A percentile compares a stretch with the other conserved stretches of the same genome.
Conservation (phyloP, 306 rosid species). For the Quercus wislizeni region DNA sequence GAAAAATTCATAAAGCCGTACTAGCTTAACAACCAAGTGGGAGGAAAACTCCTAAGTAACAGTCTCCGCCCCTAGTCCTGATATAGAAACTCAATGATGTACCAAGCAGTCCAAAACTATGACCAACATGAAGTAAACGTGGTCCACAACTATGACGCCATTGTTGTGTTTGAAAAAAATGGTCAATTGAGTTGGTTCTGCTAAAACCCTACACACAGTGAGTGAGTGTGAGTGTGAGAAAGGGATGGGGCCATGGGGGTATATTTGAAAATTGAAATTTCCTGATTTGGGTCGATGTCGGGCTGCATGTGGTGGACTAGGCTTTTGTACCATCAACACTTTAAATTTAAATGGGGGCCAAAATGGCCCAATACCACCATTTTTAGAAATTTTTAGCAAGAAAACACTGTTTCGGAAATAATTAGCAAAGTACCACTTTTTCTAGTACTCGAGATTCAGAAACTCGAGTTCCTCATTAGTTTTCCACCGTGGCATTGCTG, state of each 20-base stretch:
- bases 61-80: neutral
- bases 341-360: too few relatives aligned
- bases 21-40: neutral
- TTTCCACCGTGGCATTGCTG: too few relatives aligned
- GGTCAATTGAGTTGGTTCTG: neutral
- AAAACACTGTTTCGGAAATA: too few relatives aligned
- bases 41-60: neutral
- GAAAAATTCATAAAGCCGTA: neutral
- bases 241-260: neutral
- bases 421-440: too few relatives aligned
- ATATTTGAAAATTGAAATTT: too few relatives aligned
- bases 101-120: neutral
- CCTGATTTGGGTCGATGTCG: too few relatives aligned
- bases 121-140: neutral
- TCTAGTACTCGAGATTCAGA: too few relatives aligned
- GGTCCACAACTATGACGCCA: slow-evolving; percentile 51
- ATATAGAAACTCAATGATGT: neutral
- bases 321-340: too few relatives aligned
- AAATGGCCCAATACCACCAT: too few relatives aligned
- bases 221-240: neutral
- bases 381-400: too few relatives aligned
- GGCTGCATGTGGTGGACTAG: too few relatives aligned
- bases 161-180: slow-evolving; percentile 12
- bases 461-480: too few relatives aligned
- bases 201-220: slow-evolving; percentile 30